Evolutionary conservation across 148 eudicot species (phyloP).

Genomic region (Mesembryanthemum crystallinum): DNA sequence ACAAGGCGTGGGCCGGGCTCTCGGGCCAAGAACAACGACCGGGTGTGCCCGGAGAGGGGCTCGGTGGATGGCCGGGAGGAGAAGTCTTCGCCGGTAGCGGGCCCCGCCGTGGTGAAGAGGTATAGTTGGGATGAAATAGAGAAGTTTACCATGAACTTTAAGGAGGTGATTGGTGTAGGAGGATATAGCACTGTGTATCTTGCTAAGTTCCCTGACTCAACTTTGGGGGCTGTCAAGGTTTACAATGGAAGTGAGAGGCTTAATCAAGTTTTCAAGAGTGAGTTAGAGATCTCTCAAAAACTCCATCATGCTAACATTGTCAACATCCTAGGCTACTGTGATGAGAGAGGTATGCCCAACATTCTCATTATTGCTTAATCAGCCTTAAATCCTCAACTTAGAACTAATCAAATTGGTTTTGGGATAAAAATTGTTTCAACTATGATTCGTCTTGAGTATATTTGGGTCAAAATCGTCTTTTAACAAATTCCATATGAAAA

Average conservation of each 20-base stretch:
- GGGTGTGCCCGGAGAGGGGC: slow-evolving; percentile 19
- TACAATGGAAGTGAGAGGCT: slow-evolving; percentile 54
- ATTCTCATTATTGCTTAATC: too few relatives aligned
- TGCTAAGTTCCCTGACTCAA: slow-evolving; percentile 42
- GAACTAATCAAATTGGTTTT: too few relatives aligned
- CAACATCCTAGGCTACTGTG: slow-evolving; percentile 59
- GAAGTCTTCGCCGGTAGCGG: not conserved
- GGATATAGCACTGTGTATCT: slow-evolving; percentile 79
- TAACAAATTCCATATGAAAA: too few relatives aligned
- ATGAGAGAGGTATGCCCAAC: slow-evolving; percentile 54
- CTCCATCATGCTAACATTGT: slow-evolving; percentile 58
- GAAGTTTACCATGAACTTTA: slow-evolving; percentile 39
- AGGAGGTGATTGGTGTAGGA: slow-evolving; percentile 59
- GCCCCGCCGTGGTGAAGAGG: slow-evolving; percentile 31
- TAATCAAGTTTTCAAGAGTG: slow-evolving; percentile 51
- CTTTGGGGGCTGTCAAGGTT: slow-evolving; percentile 61
- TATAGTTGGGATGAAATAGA: slow-evolving; percentile 59
- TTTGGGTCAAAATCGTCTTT: too few relatives aligned
- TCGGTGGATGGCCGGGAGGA: not conserved
- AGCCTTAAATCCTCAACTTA: too few relatives aligned
- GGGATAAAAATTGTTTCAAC: too few relatives aligned
- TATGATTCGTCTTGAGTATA: too few relatives aligned
- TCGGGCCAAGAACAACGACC: slow-evolving; percentile 17
- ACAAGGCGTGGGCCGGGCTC: not conserved
- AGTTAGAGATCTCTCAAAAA: slow-evolving; percentile 50